Conservation (phyloP, 176 grass and related monocot genomes). For the Miscanthus lutarioriparius region DNA sequence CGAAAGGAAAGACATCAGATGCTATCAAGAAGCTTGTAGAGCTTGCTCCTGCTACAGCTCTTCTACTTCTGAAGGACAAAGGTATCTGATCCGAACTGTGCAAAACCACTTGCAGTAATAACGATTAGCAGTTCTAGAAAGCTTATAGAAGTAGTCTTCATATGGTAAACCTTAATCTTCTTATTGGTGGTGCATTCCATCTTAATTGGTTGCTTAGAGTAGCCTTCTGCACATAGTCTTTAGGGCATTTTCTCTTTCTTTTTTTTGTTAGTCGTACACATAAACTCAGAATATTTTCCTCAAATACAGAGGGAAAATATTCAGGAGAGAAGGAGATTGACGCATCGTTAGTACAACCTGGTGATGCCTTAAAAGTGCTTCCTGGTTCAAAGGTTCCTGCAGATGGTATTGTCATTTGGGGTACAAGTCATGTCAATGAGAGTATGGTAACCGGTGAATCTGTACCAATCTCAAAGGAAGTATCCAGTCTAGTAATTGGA, state of each 20-base stretch:
- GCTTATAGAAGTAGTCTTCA: slow-evolving; percentile 9
- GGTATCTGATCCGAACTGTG: slow-evolving; percentile 40
- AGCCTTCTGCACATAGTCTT: slow-evolving; percentile 11
- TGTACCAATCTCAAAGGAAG: slow-evolving; percentile 56
- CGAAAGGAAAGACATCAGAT: slow-evolving; percentile 84
- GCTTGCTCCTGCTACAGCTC: slow-evolving; percentile 70
- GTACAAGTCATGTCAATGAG: slow-evolving; percentile 75
- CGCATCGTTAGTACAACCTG: slow-evolving; percentile 63
- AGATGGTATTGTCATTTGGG: slow-evolving; percentile 73
- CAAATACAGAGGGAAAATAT: slow-evolving; percentile 58
- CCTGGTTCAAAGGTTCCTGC: slow-evolving; percentile 82
- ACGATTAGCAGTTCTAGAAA: slow-evolving; percentile 10
- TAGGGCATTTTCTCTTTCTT: neutral
- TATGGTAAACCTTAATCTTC: neutral
- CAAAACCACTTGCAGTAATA: neutral
- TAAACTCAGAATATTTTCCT: slow-evolving; percentile 19
- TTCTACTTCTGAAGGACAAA: slow-evolving; percentile 68
- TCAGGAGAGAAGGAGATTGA: slow-evolving; percentile 63
- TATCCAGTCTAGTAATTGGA: slow-evolving; percentile 71
- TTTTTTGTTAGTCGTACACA: slow-evolving; percentile 11
- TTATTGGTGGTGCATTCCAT: slow-evolving; percentile 16
- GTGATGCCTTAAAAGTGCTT: slow-evolving; percentile 77
- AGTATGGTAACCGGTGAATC: slow-evolving; percentile 96
- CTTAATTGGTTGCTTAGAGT: slow-evolving; percentile 9
- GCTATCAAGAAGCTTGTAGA: slow-evolving; percentile 89